Base-by-base conservation (phyloP, 192 early-diverging fungal species). In the Hyaloraphidium curvatum region DNA sequence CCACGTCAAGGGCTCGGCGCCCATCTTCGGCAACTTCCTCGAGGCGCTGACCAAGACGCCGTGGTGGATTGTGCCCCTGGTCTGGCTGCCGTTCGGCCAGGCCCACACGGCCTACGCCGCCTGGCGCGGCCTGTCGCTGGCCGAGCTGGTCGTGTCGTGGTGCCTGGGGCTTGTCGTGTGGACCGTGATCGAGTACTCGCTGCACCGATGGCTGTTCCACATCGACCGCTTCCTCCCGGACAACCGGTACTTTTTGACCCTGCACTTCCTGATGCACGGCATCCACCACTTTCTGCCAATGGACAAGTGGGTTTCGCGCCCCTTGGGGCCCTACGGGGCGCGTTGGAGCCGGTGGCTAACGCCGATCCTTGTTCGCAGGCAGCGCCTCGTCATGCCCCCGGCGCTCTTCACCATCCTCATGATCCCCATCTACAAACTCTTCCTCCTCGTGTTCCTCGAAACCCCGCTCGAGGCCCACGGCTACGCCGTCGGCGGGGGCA, bases 311-410 rank as follows among this genome's bases (percentile, higher is more conserved):
- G 63, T 48, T 11, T 23, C 48, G 33, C 39, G 31, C 21, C 17
- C 25, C 40, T 39, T n/a, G n/a, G n/a, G n/a, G n/a, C n/a, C n/a
- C n/a, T n/a, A n/a, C n/a, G n/a, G n/a, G n/a, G 37, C 31, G 2
- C 28, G 21, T 17, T 39, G 14, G 29, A 30, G 31, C 40, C 28
- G 35, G 17, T 37, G 23, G 31, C 21, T 61, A 2, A 40, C 31
- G n/a, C 21, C 48, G 68, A 30, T 55, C 52, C 26, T 39, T 59
- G 29, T 55, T 33, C 17, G 21, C 59, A 84, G 81, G 62, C 59
- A 91, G 67, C 81, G 92, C 7, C 78, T 97, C n/a, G 92, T 97
- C 3, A 91, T 93, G 86, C 92, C 92, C 11, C 89, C 92, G 21
- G 85, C 78, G 19, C 76, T 66, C 26, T 28, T 95, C 28, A 80